These are phyloP conservation scores for Suillus decipiens DNA, from an alignment of 768 basidiomycete species.

Conservation along the genomic window DNA sequence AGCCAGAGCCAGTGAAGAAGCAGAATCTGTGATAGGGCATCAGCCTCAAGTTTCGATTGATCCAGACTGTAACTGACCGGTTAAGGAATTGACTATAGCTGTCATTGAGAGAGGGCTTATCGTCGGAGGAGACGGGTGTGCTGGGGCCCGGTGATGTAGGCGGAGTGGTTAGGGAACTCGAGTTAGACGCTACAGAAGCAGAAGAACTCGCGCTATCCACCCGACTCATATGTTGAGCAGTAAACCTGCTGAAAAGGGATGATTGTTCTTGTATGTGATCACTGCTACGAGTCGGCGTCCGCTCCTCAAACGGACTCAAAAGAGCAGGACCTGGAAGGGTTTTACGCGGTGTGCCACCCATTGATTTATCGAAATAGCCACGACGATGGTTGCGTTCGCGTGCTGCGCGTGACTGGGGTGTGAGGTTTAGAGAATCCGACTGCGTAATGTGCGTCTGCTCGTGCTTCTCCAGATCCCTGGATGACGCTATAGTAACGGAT, in stretches of 20 bases:
- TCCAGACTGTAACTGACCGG: slow-evolving; percentile 45
- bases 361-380: slow-evolving; percentile 51
- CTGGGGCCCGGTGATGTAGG: slow-evolving; percentile 43
- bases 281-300: not conserved
- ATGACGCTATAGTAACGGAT: slow-evolving; percentile 44
- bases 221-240: slow-evolving; percentile 16
- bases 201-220: slow-evolving; percentile 42
- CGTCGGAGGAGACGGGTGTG: slow-evolving; percentile 13
- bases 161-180: slow-evolving; percentile 44
- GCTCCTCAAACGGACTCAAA: not conserved
- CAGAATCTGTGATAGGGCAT: slow-evolving; percentile 57
- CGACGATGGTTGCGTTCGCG: slow-evolving; percentile 54
- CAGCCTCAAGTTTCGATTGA: not conserved
- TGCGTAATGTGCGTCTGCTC: slow-evolving; percentile 26
- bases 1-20: slow-evolving; percentile 70
- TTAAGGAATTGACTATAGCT: slow-evolving; percentile 65
- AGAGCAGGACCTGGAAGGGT: slow-evolving; percentile 4
- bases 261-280: not conserved
- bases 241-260: slow-evolving; percentile 6
- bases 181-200: slow-evolving; percentile 45
- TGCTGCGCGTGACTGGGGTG: slow-evolving; percentile 18
- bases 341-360: slow-evolving; percentile 25
- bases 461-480: slow-evolving; percentile 45
- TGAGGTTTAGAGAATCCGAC: slow-evolving; percentile 28
- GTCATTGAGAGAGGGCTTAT: slow-evolving; percentile 19